Percentiles rank a stretch among this genome's conserved stretches.
phyloP scores from a whole-genome alignment of 495 filamentous ascomycete genomes.

The Penicillium soppii region DNA sequence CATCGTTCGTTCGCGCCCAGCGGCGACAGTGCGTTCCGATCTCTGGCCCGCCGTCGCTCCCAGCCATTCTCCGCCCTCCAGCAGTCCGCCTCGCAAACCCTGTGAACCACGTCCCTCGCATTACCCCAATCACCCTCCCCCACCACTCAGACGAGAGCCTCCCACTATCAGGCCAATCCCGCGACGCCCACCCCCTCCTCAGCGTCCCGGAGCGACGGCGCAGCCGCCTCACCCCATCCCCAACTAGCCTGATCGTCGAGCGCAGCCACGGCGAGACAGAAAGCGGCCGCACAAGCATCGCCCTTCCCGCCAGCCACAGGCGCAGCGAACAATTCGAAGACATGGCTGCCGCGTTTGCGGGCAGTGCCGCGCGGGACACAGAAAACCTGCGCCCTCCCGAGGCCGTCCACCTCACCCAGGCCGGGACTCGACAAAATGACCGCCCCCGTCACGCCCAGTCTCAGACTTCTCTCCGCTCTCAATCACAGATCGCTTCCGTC shows the following conservation, averaged over 20 bases:
- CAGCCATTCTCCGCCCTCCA: constrained; percentile 35
- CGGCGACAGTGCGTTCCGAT: constrained; percentile 27
- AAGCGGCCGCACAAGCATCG: constrained; percentile 65
- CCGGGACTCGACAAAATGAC: constrained; percentile 25
- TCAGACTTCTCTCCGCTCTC: constrained; percentile 41
- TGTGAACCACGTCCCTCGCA: constrained; percentile 50
- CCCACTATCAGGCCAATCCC: constrained; percentile 26
- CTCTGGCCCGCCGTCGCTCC: constrained; percentile 27
- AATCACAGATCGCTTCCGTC: constrained; percentile 41
- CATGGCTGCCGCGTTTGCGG: constrained; percentile 45
- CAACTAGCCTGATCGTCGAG: constrained; percentile 65
- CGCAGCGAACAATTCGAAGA: constrained; percentile 40
- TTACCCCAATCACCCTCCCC: constrained; percentile 38
- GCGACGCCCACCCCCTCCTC: constrained; percentile 67
- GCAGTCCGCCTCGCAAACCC: constrained; percentile 47
- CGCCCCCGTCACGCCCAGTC: constrained; percentile 39
- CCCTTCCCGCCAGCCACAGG: constrained; percentile 58
- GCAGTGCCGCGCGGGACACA: constrained; percentile 29
- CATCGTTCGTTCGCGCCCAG: constrained; percentile 28
- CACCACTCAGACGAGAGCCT: constrained; percentile 41
- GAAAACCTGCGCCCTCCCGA: constrained; percentile 34
- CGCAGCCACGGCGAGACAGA: constrained; percentile 54
- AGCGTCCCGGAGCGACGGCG: constrained; percentile 66
- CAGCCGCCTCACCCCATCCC: constrained; percentile 51
- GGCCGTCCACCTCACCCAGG: constrained; percentile 29